These are phyloP conservation scores for Leptodermis oblonga DNA, from an alignment of 257 asterid species.

Conservation along the genomic window DNA sequence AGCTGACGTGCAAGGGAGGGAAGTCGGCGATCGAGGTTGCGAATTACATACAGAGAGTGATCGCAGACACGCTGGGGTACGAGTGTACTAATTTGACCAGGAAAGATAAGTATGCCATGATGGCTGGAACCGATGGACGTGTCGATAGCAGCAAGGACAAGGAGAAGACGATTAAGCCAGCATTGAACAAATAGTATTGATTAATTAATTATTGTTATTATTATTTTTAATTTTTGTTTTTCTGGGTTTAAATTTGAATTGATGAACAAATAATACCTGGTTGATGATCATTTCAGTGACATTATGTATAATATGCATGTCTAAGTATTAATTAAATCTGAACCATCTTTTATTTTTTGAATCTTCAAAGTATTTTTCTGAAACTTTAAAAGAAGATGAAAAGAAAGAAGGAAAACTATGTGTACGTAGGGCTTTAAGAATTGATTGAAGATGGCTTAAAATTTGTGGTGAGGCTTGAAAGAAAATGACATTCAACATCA, in stretches of 20 bases:
- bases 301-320: not conserved
- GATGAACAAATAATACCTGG: not conserved
- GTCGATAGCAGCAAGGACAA: constrained; percentile 34
- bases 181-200: constrained; percentile 11
- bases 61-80: constrained; percentile 76
- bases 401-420: no score
- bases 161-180: no score
- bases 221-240: not conserved
- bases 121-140: constrained; percentile 85
- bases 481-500: no score
- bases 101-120: constrained; percentile 68
- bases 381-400: no score
- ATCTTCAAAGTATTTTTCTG: no score
- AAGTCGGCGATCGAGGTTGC: constrained; percentile 83
- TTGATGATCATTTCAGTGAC: not conserved
- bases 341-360: not conserved
- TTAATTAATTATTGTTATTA: not conserved
- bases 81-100: constrained; percentile 85
- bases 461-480: no score
- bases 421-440: no score
- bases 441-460: no score
- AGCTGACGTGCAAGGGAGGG: constrained; percentile 54
- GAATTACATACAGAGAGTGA: constrained; percentile 60
- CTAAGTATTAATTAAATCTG: no score
- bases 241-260: not conserved